Conservation (phyloP, 192 early-diverging fungal species). For the Irineochytrium annulatum region DNA sequence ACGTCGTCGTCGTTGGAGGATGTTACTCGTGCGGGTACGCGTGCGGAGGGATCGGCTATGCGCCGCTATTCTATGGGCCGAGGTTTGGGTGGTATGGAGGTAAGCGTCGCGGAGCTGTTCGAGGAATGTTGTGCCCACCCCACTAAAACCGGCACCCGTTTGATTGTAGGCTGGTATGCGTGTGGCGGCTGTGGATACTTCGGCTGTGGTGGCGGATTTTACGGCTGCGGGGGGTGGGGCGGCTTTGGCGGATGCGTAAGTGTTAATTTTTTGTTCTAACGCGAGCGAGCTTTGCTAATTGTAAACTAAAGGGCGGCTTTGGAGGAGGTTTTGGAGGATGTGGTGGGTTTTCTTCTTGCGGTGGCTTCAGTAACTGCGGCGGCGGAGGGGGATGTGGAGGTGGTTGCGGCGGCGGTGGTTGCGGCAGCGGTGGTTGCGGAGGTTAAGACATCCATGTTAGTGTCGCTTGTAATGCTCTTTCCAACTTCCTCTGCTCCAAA, state of each 20-base stretch:
- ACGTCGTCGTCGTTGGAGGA: background rate
- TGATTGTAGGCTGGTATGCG: background rate
- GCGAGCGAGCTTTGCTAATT: background rate
- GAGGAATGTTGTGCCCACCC: background rate
- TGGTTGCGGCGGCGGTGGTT: background rate
- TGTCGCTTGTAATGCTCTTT: too few relatives aligned
- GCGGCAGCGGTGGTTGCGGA: constrained; percentile 4
- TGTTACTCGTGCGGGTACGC: background rate
- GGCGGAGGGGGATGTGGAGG: background rate
- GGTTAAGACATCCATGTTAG: too few relatives aligned
- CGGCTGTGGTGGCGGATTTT: background rate
- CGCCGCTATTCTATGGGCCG: background rate
- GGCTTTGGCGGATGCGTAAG: constrained; percentile 1
- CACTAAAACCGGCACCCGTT: background rate
- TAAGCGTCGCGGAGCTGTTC: background rate
- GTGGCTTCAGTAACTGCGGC: constrained; percentile 1
- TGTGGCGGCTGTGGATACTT: constrained; percentile 2
- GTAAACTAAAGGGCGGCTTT: background rate
- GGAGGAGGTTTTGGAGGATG: background rate
- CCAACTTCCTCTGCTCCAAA: too few relatives aligned
- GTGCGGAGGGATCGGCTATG: background rate
- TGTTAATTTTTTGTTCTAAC: background rate
- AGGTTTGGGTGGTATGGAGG: constrained; percentile 8
- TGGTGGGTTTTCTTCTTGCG: constrained; percentile 1
- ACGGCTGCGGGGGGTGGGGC: background rate